Base-by-base conservation (phyloP, 2,329 filamentous ascomycete genomes). In the Aspergillus niger region DNA sequence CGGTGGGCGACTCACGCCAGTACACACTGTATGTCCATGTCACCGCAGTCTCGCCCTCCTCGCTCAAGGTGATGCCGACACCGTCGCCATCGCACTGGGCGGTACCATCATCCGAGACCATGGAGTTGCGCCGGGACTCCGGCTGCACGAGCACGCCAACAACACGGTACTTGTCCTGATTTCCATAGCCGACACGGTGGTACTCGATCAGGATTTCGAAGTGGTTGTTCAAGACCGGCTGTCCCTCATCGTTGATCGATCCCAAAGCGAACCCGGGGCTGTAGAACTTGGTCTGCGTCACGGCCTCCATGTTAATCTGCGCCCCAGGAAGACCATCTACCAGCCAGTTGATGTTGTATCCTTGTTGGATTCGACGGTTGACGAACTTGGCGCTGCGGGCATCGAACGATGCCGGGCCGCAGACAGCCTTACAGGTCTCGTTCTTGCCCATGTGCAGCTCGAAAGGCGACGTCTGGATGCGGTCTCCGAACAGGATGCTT, bases 391-490 rank as follows among this genome's bases (percentile, higher is more conserved):
- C 86, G 55, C 88, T 86, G 17, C 83, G 81, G 30, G 85, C 79
- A 48, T 90, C 83, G 72, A 88, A 89, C 22, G 88, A 90, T 43
- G 84, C 83, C 44, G 85, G 82, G 28, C 83, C 79, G 77, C 95
- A 99, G 3, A 96, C 82, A 15, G 84, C 77, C 76, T 94, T 95
- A 81, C 95, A 99, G 0, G 88, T 89, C 77, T 97, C 91, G 74
- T 99, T 95, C 64, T 87, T 81, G 58, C 80, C 87, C 93, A 99
- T 97, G 67, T 87, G 85, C 62, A 98, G 82, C 72, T 97, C 87
- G 72, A 96, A 97, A 0, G 94, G 91, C 38, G 94, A 98, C n/a
- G 92, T 96, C 80, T 92, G 92, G 80, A 99, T 99, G 59, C 95
- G 87, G 79, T 99, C 95, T 67, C 95, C 95, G 70, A 99, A 99